Evolutionary conservation across 768 basidiomycete genomes (phyloP), one percentile per base, ranked within the genome.

Genomic region (Agaricus sinodeliciosus): DNA sequence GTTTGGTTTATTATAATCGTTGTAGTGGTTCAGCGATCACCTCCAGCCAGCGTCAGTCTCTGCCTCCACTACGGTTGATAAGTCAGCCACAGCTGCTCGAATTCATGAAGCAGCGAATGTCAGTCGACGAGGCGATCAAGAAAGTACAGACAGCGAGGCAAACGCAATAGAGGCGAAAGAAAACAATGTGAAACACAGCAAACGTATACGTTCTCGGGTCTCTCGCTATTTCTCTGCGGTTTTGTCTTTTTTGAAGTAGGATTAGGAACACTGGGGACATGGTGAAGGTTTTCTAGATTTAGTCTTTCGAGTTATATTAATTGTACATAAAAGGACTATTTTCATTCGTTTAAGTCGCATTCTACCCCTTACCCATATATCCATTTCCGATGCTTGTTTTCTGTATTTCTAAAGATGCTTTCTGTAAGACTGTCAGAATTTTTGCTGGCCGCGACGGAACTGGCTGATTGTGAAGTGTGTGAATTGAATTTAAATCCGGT

Each of bases 1-100:
- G 37, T 2, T 26, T n/a, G 40, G 36, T 28, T 31, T 16, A 49
- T 9, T 55, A 27, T 28, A 28, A 50, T 49, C 22, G 13, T 43
- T 40, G 3, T 49, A 76, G 74, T 75, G 71, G 71, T 75, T 76
- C 59, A 64, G 64, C 18, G 70, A 71, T 18, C 68, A 72, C 57
- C 65, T 67, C 16, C 64, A 66, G 22, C 44, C 60, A 13, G 35
- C 19, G 9, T 48, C 54, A 7, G 37, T 13, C 2, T 40, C 43
- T 7, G 18, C 43, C 18, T 18, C 51, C 3, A 13, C 42, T 8
- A 53, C 50, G n/a, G 25, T 45, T 26, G 31, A 8, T 8, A 5
- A 31, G 11, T n/a, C n/a, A n/a, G n/a, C n/a, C n/a, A n/a, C n/a
- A n/a, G n/a, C n/a, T n/a, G n/a, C n/a, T n/a, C n/a, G n/a, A n/a